Conservation (phyloP, 78 protist genomes). For the Cavenderia fasciculata region DNA sequence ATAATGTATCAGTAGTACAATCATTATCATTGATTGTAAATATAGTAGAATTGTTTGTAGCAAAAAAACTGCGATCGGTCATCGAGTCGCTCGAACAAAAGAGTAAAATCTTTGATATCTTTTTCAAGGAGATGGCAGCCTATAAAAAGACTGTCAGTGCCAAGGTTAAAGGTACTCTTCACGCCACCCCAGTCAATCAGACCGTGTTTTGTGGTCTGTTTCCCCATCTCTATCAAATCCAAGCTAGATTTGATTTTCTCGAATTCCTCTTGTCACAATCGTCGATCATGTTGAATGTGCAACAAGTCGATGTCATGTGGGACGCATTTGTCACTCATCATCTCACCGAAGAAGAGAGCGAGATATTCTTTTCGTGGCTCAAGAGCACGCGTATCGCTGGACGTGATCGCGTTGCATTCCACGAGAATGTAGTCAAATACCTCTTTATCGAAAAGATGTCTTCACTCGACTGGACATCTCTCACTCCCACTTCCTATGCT, state of each 20-base stretch:
- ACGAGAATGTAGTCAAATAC: slow-evolving; percentile 37
- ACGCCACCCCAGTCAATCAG: neutral
- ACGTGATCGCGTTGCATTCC: slow-evolving; percentile 11
- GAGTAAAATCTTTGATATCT: slow-evolving; percentile 41
- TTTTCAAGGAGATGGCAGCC: slow-evolving; percentile 37
- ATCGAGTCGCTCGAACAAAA: slow-evolving; percentile 38
- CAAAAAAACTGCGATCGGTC: slow-evolving; percentile 5
- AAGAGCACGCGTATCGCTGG: slow-evolving; percentile 52
- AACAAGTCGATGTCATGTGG: slow-evolving; percentile 66
- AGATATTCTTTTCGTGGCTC: slow-evolving; percentile 44
- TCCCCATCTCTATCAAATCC: slow-evolving; percentile 51
- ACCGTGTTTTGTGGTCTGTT: slow-evolving; percentile 27
- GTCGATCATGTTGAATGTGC: slow-evolving; percentile 52
- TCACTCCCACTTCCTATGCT: slow-evolving; percentile 38
- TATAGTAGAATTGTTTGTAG: slow-evolving; percentile 19
- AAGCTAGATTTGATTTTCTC: slow-evolving; percentile 53
- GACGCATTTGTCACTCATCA: slow-evolving; percentile 44
- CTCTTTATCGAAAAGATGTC: slow-evolving; percentile 76
- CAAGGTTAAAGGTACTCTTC: neutral
- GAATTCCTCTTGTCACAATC: slow-evolving; percentile 61
- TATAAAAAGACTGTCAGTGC: slow-evolving; percentile 2
- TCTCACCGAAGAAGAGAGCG: slow-evolving; percentile 62
- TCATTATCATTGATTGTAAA: slow-evolving; percentile 35
- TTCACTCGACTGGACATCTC: slow-evolving; percentile 40
- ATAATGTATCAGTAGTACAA: neutral